Evolutionary conservation across 2,329 filamentous ascomycete genomes (phyloP).

Genomic region (Cryphonectria naterciae): DNA sequence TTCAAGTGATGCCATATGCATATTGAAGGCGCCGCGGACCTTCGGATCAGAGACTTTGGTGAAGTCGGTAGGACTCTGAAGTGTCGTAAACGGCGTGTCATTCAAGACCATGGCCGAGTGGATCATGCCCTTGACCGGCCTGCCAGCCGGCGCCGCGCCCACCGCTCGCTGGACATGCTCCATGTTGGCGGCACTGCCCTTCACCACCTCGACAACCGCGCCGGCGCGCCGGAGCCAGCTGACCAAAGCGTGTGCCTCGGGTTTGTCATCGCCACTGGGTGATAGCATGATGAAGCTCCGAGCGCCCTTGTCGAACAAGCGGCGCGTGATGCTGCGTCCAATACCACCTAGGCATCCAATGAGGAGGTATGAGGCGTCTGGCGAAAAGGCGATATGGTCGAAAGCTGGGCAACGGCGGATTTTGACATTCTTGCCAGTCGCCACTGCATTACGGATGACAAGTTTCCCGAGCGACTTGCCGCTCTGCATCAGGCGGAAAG

Average conservation of each 20-base stretch:
- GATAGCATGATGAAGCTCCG: conserved; percentile 19
- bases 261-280: conserved; percentile 1
- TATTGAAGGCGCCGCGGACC: conserved; percentile 10
- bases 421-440: not conserved
- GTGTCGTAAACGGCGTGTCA: conserved; percentile 5
- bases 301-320: conserved; percentile 19
- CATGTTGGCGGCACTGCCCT: conserved; percentile 13
- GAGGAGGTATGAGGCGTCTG: conserved; percentile 16
- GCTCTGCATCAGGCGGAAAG: conserved; percentile 43
- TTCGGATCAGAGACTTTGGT: conserved; percentile 16
- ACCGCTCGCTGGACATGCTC: conserved; percentile 6
- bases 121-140: conserved; percentile 14
- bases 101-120: conserved; percentile 20
- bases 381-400: not conserved
- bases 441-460: conserved; percentile 33
- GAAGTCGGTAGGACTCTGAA: conserved; percentile 11
- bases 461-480: conserved; percentile 50
- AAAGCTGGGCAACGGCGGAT: not conserved
- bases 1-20: conserved; percentile 1
- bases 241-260: not conserved
- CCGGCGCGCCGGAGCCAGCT: not conserved
- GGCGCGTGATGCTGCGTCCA: conserved; percentile 11
- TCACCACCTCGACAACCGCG: not conserved
- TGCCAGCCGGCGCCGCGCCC: not conserved
- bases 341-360: conserved; percentile 16